phyloP scores from a whole-genome alignment of 345 rosid genomes.

The Fremontodendron californicum region DNA sequence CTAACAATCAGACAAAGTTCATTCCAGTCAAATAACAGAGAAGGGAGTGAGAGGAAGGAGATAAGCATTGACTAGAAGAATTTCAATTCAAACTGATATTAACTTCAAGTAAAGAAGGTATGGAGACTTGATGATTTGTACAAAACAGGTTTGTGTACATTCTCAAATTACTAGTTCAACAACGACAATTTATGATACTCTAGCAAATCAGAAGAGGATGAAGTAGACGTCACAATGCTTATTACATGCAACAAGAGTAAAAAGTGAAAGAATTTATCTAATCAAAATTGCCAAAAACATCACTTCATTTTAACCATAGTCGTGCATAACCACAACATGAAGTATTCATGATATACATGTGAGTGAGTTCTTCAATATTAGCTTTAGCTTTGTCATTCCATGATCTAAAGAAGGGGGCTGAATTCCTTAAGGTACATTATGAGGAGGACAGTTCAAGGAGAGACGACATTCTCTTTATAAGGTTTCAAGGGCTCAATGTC shows the following conservation, averaged over 20 bases:
- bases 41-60: not conserved
- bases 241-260: not conserved
- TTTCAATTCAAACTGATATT: not conserved
- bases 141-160: not conserved
- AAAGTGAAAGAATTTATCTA: not conserved
- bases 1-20: constrained; percentile 31
- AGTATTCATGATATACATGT: not conserved
- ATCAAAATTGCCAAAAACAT: not conserved
- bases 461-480: not conserved
- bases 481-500: not conserved
- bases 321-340: not conserved
- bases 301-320: not conserved
- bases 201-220: no score
- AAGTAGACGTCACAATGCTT: not conserved
- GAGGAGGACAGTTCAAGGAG: not conserved
- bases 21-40: not conserved
- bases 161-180: no score
- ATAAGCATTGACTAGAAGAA: not conserved
- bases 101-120: not conserved
- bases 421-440: not conserved
- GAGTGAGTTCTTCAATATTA: not conserved
- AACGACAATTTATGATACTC: no score
- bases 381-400: not conserved
- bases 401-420: not conserved
- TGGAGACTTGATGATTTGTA: not conserved